Conservation (phyloP, 768 basidiomycete genomes). For the Lentinula lateritia region DNA sequence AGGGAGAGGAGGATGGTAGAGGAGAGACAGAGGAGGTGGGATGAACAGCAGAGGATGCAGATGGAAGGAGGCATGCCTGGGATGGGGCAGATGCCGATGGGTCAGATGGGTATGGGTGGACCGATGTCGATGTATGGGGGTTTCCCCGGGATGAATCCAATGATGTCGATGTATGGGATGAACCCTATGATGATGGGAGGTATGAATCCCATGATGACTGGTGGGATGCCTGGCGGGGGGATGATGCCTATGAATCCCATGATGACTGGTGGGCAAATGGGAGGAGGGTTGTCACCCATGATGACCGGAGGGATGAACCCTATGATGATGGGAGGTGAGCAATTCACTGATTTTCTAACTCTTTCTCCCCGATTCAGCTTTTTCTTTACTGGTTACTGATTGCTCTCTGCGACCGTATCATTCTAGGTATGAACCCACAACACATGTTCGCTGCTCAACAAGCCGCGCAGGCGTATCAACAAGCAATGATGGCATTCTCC, state of each 20-base stretch:
- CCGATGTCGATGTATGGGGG: constrained; percentile 14
- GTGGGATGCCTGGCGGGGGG: constrained; percentile 21
- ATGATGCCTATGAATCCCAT: constrained; percentile 30
- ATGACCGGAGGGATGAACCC: background rate
- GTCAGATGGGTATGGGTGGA: constrained; percentile 20
- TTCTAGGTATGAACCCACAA: constrained; percentile 53
- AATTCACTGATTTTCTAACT: background rate
- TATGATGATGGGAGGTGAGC: constrained; percentile 2
- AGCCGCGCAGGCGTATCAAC: constrained; percentile 79
- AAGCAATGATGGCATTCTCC: constrained; percentile 82
- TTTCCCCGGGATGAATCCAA: constrained; percentile 9
- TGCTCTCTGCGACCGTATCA: background rate
- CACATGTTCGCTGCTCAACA: constrained; percentile 86
- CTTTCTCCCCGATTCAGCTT: no score
- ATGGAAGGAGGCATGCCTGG: constrained; percentile 60
- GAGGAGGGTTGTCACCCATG: background rate
- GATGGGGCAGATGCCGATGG: constrained; percentile 19
- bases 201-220: constrained; percentile 47
- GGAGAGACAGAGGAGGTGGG: constrained; percentile 87
- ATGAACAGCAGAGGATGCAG: constrained; percentile 85
- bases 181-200: constrained; percentile 24
- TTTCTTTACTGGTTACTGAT: no score
- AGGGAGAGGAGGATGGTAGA: constrained; percentile 89
- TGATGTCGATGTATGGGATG: constrained; percentile 23
- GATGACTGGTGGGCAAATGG: constrained; percentile 33